Conservation (phyloP, 1,139 yeast genomes). For the Starmera stellimalicola region DNA sequence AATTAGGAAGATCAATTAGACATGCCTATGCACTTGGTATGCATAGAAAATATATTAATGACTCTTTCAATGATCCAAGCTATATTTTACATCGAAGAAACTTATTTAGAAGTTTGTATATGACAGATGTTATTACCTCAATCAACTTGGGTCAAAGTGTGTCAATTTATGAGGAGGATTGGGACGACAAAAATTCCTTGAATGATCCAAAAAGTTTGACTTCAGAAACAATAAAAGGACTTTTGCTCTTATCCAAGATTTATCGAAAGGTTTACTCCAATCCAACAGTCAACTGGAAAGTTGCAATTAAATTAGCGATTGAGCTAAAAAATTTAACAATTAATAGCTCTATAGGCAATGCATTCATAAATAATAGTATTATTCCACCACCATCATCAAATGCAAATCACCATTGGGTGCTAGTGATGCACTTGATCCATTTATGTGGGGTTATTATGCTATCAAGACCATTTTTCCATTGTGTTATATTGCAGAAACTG, state of each 20-base stretch:
- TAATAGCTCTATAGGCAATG: conserved; percentile 17
- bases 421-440: conserved; percentile 31
- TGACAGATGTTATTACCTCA: conserved; percentile 31
- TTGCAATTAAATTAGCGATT: conserved; percentile 31
- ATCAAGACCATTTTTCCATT: conserved; percentile 38
- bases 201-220: conserved; percentile 19
- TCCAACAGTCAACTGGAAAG: conserved; percentile 26
- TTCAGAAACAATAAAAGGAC: conserved; percentile 14
- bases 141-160: conserved; percentile 33
- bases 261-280: conserved; percentile 28
- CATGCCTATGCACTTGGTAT: conserved; percentile 25
- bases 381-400: conserved; percentile 5
- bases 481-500: conserved; percentile 20
- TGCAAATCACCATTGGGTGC: conserved; percentile 18
- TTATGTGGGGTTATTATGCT: conserved; percentile 33
- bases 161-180: conserved; percentile 30
- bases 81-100: conserved; percentile 24
- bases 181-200: conserved; percentile 28
- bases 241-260: conserved; percentile 25
- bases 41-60: conserved; percentile 23
- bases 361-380: conserved; percentile 3
- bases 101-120: conserved; percentile 31
- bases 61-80: conserved; percentile 18
- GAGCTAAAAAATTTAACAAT: conserved; percentile 26
- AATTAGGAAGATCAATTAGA: conserved; percentile 24